These are phyloP conservation scores for Pichia sp. DNA, from an alignment of 1,139 yeast genomes.

Conservation along the genomic window DNA sequence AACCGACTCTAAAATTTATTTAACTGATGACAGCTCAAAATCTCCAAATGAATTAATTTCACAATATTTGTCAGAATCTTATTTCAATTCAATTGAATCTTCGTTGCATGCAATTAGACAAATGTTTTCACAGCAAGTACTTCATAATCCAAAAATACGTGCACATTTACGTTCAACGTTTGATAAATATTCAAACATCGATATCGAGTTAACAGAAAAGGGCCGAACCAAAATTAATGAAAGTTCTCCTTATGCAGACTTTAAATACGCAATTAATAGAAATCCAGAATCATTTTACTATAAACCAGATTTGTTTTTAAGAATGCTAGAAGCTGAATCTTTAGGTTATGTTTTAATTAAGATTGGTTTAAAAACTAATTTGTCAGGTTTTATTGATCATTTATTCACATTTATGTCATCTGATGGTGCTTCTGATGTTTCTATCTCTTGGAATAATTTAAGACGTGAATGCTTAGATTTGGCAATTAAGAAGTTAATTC, in stretches of 20 bases:
- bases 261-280: slow-evolving; percentile 84
- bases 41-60: slow-evolving; percentile 51
- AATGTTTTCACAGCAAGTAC: slow-evolving; percentile 72
- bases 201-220: slow-evolving; percentile 77
- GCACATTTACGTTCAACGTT: slow-evolving; percentile 66
- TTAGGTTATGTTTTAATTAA: slow-evolving; percentile 48
- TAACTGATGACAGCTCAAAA: slow-evolving; percentile 65
- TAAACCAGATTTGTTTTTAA: slow-evolving; percentile 73
- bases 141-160: slow-evolving; percentile 76
- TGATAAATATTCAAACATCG: slow-evolving; percentile 61
- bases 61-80: slow-evolving; percentile 44
- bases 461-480: slow-evolving; percentile 60
- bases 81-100: slow-evolving; percentile 52
- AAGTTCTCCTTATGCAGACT: slow-evolving; percentile 77
- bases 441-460: slow-evolving; percentile 75
- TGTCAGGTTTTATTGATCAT: slow-evolving; percentile 36
- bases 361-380: slow-evolving; percentile 33
- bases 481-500: slow-evolving; percentile 64
- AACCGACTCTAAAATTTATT: slow-evolving; percentile 65
- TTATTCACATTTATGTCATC: slow-evolving; percentile 57
- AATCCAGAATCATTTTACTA: slow-evolving; percentile 65
- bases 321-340: slow-evolving; percentile 88
- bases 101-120: slow-evolving; percentile 66
- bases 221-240: slow-evolving; percentile 78
- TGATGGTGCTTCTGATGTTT: slow-evolving; percentile 77